These are phyloP conservation scores for Hymenoscyphus linearis DNA, from an alignment of 2,329 filamentous ascomycete species.

Conservation along the genomic window DNA sequence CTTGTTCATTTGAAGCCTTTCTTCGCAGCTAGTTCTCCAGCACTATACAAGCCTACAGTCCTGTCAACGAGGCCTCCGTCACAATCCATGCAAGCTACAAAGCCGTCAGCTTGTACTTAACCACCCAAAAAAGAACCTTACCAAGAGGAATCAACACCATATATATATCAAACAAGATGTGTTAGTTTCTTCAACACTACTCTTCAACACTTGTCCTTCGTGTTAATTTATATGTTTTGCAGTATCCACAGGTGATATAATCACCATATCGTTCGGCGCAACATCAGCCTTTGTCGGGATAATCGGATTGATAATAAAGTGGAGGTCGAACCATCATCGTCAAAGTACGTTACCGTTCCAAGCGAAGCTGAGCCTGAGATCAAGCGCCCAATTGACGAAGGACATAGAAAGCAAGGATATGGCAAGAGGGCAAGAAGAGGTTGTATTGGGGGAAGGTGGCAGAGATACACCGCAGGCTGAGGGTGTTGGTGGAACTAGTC, in stretches of 20 bases:
- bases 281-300: neutral
- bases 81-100: no score
- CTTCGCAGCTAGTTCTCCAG: neutral
- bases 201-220: neutral
- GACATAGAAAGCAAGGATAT: neutral
- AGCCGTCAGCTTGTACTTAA: no score
- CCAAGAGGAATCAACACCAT: no score
- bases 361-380: neutral
- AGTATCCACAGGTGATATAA: neutral
- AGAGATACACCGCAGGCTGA: neutral
- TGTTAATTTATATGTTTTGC: neutral
- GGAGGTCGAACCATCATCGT: neutral
- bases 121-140: no score
- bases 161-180: neutral
- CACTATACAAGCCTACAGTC: neutral
- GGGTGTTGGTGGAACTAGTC: neutral
- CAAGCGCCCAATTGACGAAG: neutral
- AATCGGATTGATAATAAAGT: neutral
- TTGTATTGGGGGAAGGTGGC: neutral
- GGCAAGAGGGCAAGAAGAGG: neutral
- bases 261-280: neutral
- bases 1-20: neutral
- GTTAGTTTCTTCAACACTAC: neutral
- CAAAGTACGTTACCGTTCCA: neutral
- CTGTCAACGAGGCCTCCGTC: neutral